Evolutionary conservation across 2,329 filamentous ascomycete species (phyloP).

Genomic region (Cladosporium cucumerinum): DNA sequence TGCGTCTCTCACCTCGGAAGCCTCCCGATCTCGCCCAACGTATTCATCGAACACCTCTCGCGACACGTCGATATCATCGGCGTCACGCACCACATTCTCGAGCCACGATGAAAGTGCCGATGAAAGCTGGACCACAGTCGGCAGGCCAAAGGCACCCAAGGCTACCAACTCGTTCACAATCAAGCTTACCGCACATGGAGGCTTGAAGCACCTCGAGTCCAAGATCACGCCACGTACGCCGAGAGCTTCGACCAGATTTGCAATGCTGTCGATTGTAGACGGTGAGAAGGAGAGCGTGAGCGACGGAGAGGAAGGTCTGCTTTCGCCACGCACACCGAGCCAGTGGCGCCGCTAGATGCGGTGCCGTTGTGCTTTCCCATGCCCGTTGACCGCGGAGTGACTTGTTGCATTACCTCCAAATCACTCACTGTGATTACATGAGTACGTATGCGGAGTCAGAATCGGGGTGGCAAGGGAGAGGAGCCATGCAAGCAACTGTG

Average conservation of each 20-base stretch:
- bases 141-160: conserved; percentile 20
- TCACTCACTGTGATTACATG: neutral
- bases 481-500: neutral
- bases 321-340: neutral
- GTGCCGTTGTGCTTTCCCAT: neutral
- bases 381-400: neutral
- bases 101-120: conserved; percentile 16
- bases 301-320: neutral
- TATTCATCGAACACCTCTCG: conserved; percentile 14
- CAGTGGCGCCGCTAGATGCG: neutral
- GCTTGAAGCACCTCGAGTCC: conserved; percentile 21
- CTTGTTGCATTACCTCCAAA: neutral
- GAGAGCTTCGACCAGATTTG: neutral
- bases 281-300: neutral
- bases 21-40: conserved; percentile 13
- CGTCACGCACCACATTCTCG: conserved; percentile 1
- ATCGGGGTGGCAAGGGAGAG: neutral
- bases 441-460: neutral
- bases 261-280: neutral
- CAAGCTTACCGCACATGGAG: conserved; percentile 23
- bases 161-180: conserved; percentile 10
- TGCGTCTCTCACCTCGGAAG: neutral
- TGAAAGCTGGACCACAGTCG: conserved; percentile 21
- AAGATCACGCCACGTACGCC: neutral
- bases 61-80: conserved; percentile 8